Conservation (phyloP, 441 rosid genomes). For the Erysimum pusillum region DNA sequence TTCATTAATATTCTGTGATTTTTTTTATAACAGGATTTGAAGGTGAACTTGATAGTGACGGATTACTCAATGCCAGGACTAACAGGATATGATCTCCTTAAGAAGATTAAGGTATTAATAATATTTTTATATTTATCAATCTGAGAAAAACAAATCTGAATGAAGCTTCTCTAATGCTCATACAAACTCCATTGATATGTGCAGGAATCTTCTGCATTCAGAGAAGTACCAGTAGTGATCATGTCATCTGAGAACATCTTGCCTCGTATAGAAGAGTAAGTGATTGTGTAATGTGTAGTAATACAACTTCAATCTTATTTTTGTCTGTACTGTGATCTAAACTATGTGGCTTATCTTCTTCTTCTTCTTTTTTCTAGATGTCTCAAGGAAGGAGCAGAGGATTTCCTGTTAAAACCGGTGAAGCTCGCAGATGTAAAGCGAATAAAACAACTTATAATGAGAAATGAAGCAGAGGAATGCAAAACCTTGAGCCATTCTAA, state of each 20-base stretch:
- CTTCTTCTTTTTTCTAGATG: slow-evolving; percentile 52
- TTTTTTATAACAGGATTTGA: slow-evolving; percentile 61
- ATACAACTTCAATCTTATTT: neutral
- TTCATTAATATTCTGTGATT: neutral
- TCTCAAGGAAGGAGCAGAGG: slow-evolving; percentile 88
- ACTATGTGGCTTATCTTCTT: slow-evolving; percentile 7
- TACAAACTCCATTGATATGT: slow-evolving; percentile 18
- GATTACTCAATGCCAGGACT: slow-evolving; percentile 98
- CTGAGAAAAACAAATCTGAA: neutral
- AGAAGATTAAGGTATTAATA: slow-evolving; percentile 78
- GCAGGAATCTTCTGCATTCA: slow-evolving; percentile 82
- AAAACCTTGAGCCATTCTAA: slow-evolving; percentile 33
- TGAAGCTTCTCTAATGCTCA: slow-evolving; percentile 13
- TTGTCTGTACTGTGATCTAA: slow-evolving; percentile 11
- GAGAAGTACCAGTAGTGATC: slow-evolving; percentile 88
- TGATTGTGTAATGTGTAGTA: neutral
- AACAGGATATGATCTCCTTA: slow-evolving; percentile 94
- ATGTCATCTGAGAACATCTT: slow-evolving; percentile 93
- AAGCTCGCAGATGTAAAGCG: slow-evolving; percentile 75
- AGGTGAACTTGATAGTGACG: slow-evolving; percentile 91
- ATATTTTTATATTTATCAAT: neutral
- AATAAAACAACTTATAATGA: slow-evolving; percentile 63
- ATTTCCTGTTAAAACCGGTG: slow-evolving; percentile 78
- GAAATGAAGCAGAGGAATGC: slow-evolving; percentile 45
- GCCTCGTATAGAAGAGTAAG: slow-evolving; percentile 77